These are phyloP conservation scores for Castanea mollissima DNA, from an alignment of 306 rosid species.

Conservation along the genomic window DNA sequence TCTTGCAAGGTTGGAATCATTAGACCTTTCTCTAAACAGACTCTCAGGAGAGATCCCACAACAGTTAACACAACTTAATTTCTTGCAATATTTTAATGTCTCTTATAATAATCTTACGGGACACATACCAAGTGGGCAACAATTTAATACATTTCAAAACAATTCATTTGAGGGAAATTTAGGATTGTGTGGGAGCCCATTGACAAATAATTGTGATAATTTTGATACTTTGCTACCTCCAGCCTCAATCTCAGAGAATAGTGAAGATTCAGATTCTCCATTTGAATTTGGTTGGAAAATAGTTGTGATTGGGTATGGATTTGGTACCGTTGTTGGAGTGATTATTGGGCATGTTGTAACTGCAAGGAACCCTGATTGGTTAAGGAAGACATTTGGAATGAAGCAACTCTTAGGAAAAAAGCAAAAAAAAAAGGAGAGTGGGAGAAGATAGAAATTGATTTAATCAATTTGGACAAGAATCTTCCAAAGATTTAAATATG, in stretches of 20 bases:
- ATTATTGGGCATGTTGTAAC: background rate
- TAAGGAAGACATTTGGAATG: background rate
- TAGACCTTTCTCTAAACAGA: too few relatives aligned
- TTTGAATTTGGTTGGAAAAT: conserved; percentile 14
- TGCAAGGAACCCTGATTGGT: background rate
- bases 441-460: too few relatives aligned
- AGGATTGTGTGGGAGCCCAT: conserved; percentile 21
- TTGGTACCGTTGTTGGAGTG: background rate
- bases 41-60: background rate
- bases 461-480: too few relatives aligned
- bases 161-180: conserved; percentile 13
- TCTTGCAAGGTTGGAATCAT: too few relatives aligned
- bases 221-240: background rate
- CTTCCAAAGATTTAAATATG: too few relatives aligned
- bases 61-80: background rate
- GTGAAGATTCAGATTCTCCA: background rate
- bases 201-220: conserved; percentile 18
- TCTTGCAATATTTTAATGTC: too few relatives aligned
- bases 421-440: too few relatives aligned
- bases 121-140: too few relatives aligned
- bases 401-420: too few relatives aligned
- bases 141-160: conserved; percentile 12
- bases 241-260: background rate
- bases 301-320: conserved; percentile 6
- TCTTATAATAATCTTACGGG: too few relatives aligned